phyloP scores from a whole-genome alignment of 2,329 filamentous ascomycete species.

The Xylogone sp. region DNA sequence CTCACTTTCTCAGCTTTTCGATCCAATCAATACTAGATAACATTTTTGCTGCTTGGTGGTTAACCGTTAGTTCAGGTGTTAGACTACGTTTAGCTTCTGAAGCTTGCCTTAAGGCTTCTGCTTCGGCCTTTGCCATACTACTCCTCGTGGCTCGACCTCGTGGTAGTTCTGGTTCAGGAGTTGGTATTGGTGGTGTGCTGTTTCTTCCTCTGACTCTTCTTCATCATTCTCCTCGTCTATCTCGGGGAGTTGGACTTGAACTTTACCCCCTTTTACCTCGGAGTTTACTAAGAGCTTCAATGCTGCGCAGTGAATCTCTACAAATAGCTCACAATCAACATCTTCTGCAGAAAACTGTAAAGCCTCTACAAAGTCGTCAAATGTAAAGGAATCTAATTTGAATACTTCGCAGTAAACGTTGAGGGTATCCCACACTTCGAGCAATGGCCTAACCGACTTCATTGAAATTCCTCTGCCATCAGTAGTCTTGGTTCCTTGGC shows the following conservation, averaged over 20 bases:
- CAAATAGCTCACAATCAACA: constrained; percentile 76
- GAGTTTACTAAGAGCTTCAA: constrained; percentile 80
- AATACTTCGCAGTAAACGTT: constrained; percentile 98
- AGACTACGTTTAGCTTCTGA: constrained; percentile 36
- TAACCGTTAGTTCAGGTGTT: constrained; percentile 39
- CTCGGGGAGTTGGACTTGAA: constrained; percentile 75
- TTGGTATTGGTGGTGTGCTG: constrained; percentile 49
- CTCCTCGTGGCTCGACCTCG: constrained; percentile 74
- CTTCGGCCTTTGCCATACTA: constrained; percentile 78
- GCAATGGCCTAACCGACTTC: constrained; percentile 76
- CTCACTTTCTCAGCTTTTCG: constrained; percentile 74
- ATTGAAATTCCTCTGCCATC: constrained; percentile 64
- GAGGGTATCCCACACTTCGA: constrained; percentile 94
- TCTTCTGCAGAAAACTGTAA: constrained; percentile 74
- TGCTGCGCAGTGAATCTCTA: constrained; percentile 88
- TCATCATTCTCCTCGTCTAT: constrained; percentile 69
- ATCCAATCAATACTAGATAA: constrained; percentile 77
- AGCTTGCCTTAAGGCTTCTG: constrained; percentile 63
- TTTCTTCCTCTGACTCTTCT: constrained; percentile 55
- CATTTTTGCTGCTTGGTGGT: constrained; percentile 72
- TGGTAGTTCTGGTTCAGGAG: constrained; percentile 68
- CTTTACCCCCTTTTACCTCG: constrained; percentile 70
- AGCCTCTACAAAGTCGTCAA: constrained; percentile 91
- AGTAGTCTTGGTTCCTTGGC: constrained; percentile 38
- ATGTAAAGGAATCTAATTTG: constrained; percentile 92